phyloP scores from a whole-genome alignment of 257 asterid species.

The Lavandula angustifolia region DNA sequence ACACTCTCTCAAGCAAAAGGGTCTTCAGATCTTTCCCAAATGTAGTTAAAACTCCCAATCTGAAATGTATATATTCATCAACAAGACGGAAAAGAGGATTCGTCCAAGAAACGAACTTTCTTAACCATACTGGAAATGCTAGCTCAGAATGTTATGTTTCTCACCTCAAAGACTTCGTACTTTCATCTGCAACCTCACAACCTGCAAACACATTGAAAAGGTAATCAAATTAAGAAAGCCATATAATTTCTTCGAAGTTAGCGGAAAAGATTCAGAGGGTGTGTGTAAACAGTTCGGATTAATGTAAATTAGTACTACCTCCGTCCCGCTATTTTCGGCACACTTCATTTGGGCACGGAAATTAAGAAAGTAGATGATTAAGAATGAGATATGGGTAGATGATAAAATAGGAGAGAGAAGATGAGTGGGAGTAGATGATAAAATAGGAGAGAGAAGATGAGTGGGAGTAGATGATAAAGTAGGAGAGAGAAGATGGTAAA shows the following conservation, averaged over 20 bases:
- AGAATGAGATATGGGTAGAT: no score
- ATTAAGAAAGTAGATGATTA: no score
- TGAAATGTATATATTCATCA: slow-evolving; percentile 36
- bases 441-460: no score
- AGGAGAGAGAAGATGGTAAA: no score
- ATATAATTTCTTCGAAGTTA: neutral
- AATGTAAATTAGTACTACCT: no score
- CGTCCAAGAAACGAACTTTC: slow-evolving; percentile 10
- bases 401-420: no score
- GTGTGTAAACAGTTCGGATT: slow-evolving; percentile 2
- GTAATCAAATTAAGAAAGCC: slow-evolving; percentile 29
- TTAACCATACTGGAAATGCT: neutral
- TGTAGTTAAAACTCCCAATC: slow-evolving; percentile 46
- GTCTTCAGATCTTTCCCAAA: slow-evolving; percentile 63
- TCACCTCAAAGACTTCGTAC: slow-evolving; percentile 51
- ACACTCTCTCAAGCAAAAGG: slow-evolving; percentile 70
- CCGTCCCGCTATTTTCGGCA: no score
- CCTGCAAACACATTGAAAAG: slow-evolving; percentile 43
- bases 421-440: no score
- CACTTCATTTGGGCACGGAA: no score
- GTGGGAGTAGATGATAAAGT: no score
- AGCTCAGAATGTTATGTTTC: slow-evolving; percentile 26
- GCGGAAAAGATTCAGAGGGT: slow-evolving; percentile 1
- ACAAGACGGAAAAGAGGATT: slow-evolving; percentile 11
- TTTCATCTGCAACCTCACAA: slow-evolving; percentile 40